Conservation (phyloP, 2,329 filamentous ascomycete species). For the Stachybotrys echinatus region DNA sequence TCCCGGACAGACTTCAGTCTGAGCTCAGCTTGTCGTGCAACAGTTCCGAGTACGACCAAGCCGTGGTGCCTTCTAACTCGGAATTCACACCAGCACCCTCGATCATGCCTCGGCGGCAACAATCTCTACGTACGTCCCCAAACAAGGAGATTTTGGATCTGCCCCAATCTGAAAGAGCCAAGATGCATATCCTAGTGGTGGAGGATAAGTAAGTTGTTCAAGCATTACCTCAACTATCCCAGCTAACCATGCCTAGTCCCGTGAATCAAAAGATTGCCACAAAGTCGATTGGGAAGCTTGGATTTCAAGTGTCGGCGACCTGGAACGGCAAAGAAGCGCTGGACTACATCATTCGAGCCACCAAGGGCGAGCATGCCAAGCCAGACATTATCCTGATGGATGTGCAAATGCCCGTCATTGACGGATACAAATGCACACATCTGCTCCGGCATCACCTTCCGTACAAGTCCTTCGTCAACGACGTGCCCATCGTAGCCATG, state of each 20-base stretch:
- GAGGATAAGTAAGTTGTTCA: constrained; percentile 66
- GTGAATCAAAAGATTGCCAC: constrained; percentile 74
- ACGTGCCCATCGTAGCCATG: constrained; percentile 76
- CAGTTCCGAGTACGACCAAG: constrained; percentile 57
- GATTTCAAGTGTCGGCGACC: constrained; percentile 64
- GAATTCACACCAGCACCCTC: background rate
- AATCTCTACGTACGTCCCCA: constrained; percentile 28
- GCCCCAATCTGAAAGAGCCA: constrained; percentile 51
- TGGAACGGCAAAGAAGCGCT: constrained; percentile 78
- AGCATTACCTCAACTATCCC: background rate
- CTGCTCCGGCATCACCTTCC: constrained; percentile 63
- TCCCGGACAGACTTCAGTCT: constrained; percentile 63
- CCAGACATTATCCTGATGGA: constrained; percentile 78
- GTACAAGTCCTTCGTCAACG: constrained; percentile 53
- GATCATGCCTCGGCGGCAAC: constrained; percentile 21
- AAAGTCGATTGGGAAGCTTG: constrained; percentile 68
- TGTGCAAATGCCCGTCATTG: constrained; percentile 70
- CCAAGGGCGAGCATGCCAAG: constrained; percentile 42
- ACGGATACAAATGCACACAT: constrained; percentile 74
- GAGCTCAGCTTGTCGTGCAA: constrained; percentile 61
- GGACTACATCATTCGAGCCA: constrained; percentile 60
- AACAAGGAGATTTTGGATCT: constrained; percentile 44
- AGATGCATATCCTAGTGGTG: constrained; percentile 68
- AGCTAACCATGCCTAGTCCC: constrained; percentile 30
- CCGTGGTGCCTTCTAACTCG: constrained; percentile 7